Evolutionary conservation across 345 rosid species (phyloP), one percentile per base, ranked within the genome.

Genomic region (Aegle marmelos): DNA sequence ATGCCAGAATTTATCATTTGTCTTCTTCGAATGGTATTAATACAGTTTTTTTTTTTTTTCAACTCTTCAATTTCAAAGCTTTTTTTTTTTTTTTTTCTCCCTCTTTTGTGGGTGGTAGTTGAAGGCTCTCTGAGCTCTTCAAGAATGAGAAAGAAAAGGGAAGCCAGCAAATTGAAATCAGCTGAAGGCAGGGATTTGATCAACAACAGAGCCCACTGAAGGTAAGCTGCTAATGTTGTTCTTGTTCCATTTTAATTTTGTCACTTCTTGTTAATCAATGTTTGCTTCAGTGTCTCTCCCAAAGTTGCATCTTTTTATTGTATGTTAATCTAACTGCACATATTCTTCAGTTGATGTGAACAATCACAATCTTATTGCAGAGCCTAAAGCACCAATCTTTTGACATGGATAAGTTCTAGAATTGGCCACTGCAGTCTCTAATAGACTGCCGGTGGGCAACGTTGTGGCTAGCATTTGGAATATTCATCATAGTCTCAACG

Each of bases 101-200:
- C n/a, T n/a, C n/a, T n/a, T n/a, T n/a, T n/a, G n/a, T n/a, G n/a
- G 78, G 27, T 69, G 72, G 78, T 68, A 92, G 97, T 90, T 71
- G 97, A 92, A 80, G 95, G 98, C 58, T 84, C 93, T 27, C 83
- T 91, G 76, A 91, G 90, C 82, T 89, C 90, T 27, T 86, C 91
- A 30, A 83, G 85, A 79, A 78, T 68, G 83, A 83, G 84, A 78
- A 91, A 80, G 79, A 89, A 74, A 65, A 73, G 72, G 50, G 90
- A 86, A 37, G 77, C 74, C 25, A 72, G 79, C 77, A 86, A 86
- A 82, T 75, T 70, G 33, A 86, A 74, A 71, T 72, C 85, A 57
- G 22, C 37, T 19, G 77, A 50, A 58, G 74, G 71, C 72, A 61
- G 79, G 28, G 72, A 63, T 59, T 76, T 74, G 84, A 68, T 79